Evolutionary conservation across 2,329 filamentous ascomycete genomes (phyloP).

Genomic region (Verticillium tricorpus): DNA sequence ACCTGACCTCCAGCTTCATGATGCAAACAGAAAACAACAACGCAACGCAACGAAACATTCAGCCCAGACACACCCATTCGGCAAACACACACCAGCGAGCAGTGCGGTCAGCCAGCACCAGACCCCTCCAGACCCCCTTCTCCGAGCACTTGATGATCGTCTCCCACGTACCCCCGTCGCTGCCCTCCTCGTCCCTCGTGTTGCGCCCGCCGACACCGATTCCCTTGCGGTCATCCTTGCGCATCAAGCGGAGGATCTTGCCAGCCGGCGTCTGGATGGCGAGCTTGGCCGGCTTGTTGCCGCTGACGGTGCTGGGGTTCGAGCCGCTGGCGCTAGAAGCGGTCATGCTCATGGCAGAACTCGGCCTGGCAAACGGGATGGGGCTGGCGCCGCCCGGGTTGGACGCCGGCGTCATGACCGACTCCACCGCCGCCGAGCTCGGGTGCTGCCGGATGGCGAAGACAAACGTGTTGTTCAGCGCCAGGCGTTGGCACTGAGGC

Average conservation of each 20-base stretch:
- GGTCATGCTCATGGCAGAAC: slow-evolving; percentile 62
- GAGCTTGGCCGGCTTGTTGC: slow-evolving; percentile 77
- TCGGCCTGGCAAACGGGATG: slow-evolving; percentile 56
- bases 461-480: slow-evolving; percentile 95
- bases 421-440: slow-evolving; percentile 40
- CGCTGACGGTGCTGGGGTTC: slow-evolving; percentile 49
- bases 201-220: slow-evolving; percentile 40
- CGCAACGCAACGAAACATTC: slow-evolving; percentile 2
- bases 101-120: slow-evolving; percentile 78
- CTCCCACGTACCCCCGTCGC: slow-evolving; percentile 76
- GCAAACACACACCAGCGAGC: slow-evolving; percentile 91
- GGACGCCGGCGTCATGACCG: slow-evolving; percentile 38
- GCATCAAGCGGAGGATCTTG: slow-evolving; percentile 85
- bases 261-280: slow-evolving; percentile 92
- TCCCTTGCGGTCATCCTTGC: slow-evolving; percentile 67
- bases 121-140: slow-evolving; percentile 71
- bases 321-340: slow-evolving; percentile 53
- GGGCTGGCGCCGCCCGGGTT: slow-evolving; percentile 49
- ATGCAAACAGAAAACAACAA: neutral
- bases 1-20: neutral
- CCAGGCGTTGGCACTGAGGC: slow-evolving; percentile 83
- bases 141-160: slow-evolving; percentile 89
- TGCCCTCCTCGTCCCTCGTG: slow-evolving; percentile 48
- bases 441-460: slow-evolving; percentile 94
- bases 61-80: slow-evolving; percentile 64